Evolutionary conservation across 2,329 filamentous ascomycete species (phyloP).

Genomic region (Teratosphaeriaceae sp.): DNA sequence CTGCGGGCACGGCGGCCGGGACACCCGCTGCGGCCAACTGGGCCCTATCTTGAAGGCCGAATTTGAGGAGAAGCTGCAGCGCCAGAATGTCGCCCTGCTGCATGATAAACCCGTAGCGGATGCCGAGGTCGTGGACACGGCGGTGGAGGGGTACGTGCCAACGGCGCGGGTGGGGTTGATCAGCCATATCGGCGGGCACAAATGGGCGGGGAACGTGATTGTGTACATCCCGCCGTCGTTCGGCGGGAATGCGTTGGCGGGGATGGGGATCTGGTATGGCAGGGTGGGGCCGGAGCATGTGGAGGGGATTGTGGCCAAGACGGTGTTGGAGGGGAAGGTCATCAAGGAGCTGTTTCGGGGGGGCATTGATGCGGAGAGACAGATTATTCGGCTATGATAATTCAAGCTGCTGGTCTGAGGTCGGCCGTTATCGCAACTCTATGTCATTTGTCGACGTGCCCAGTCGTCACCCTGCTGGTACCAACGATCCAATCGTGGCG

Average conservation of each 20-base stretch:
- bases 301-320: slow-evolving; percentile 67
- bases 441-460: too few relatives aligned
- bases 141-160: slow-evolving; percentile 19
- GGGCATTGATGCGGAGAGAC: slow-evolving; percentile 44
- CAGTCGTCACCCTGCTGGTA: too few relatives aligned
- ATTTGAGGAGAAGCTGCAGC: slow-evolving; percentile 57
- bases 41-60: slow-evolving; percentile 66
- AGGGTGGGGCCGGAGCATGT: slow-evolving; percentile 69
- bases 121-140: slow-evolving; percentile 27
- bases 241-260: slow-evolving; percentile 52
- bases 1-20: slow-evolving; percentile 79
- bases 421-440: too few relatives aligned
- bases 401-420: too few relatives aligned
- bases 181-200: slow-evolving; percentile 78
- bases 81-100: slow-evolving; percentile 44
- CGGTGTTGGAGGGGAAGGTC: slow-evolving; percentile 59
- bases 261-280: slow-evolving; percentile 76
- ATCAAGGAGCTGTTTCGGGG: slow-evolving; percentile 67
- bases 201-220: slow-evolving; percentile 79
- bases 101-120: slow-evolving; percentile 35
- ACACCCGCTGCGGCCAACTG: slow-evolving; percentile 73
- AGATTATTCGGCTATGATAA: slow-evolving; percentile 25
- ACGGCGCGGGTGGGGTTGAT: slow-evolving; percentile 61
- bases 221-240: slow-evolving; percentile 62
- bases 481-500: too few relatives aligned